Percentiles rank a stretch among this genome's conserved stretches.
phyloP scores from a whole-genome alignment of 129 eudicot genomes.

The Pittosporum tobira region DNA sequence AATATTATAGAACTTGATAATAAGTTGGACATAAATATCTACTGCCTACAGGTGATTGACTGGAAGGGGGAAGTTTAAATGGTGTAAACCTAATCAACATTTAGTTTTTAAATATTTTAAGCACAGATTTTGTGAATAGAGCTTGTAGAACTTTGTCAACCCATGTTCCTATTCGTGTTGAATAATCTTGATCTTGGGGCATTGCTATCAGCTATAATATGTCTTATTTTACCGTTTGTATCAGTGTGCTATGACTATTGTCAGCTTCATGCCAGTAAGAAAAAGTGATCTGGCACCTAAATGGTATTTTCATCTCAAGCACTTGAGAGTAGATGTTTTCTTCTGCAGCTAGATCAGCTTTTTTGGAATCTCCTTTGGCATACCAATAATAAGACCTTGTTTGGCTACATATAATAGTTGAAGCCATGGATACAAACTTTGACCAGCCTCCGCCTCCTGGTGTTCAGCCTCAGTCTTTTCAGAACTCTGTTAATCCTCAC shows the following conservation, averaged over 20 bases:
- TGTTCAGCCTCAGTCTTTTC: conserved; percentile 41
- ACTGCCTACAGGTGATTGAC: no score
- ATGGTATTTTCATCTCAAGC: not conserved
- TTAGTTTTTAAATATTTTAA: no score
- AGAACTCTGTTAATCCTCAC: conserved; percentile 18
- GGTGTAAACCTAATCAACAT: no score
- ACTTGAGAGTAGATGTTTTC: not conserved
- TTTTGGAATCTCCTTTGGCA: not conserved
- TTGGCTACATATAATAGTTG: not conserved
- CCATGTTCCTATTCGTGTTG: not conserved
- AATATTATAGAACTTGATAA: no score
- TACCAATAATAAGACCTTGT: not conserved
- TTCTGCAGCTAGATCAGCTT: conserved; percentile 15
- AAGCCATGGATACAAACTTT: conserved; percentile 45
- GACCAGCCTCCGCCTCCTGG: conserved; percentile 77
- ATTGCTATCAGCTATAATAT: not conserved
- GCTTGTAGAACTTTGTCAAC: no score
- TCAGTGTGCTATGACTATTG: not conserved
- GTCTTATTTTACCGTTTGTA: not conserved
- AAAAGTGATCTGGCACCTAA: not conserved
- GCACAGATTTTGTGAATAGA: no score
- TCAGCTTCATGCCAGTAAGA: not conserved
- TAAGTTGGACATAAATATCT: no score
- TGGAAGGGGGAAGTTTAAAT: not conserved
- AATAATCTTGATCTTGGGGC: not conserved